Evolutionary conservation across 495 filamentous ascomycete genomes (phyloP).

Genomic region (Cercophora sp.): DNA sequence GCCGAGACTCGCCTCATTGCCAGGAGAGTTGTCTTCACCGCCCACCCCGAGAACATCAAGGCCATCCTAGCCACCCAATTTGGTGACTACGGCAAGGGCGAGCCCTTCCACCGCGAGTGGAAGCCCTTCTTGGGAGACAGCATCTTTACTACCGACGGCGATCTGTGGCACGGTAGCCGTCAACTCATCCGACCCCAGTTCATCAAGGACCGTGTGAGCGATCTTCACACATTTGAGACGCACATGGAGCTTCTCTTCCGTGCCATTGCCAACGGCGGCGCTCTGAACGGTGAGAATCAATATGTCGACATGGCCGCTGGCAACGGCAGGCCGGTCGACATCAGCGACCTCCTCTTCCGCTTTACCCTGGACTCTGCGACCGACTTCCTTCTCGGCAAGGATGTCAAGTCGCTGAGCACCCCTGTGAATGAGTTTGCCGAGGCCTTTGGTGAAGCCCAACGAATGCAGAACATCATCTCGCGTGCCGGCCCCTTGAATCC

Average conservation of each 20-base stretch:
- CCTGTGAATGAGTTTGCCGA: conserved; percentile 58
- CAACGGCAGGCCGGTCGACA: conserved; percentile 56
- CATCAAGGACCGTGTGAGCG: conserved; percentile 71
- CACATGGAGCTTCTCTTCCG: conserved; percentile 64
- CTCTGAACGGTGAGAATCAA: conserved; percentile 39
- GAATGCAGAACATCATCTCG: conserved; percentile 57
- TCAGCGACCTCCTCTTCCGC: conserved; percentile 70
- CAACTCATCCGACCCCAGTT: conserved; percentile 83
- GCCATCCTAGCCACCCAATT: conserved; percentile 79
- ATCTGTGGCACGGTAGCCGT: conserved; percentile 68
- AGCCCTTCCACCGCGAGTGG: conserved; percentile 66
- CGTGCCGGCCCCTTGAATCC: conserved; percentile 54
- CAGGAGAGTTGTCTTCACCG: conserved; percentile 60
- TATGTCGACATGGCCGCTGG: conserved; percentile 40
- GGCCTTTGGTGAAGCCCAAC: conserved; percentile 70
- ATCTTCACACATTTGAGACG: conserved; percentile 74
- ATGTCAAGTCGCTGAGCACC: conserved; percentile 62
- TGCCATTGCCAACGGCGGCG: conserved; percentile 55
- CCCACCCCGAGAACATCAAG: conserved; percentile 82
- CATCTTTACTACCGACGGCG: conserved; percentile 76
- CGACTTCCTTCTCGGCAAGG: conserved; percentile 79
- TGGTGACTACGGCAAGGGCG: conserved; percentile 66
- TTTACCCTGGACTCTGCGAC: conserved; percentile 81
- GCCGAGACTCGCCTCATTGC: conserved; percentile 55
- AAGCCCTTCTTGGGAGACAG: conserved; percentile 69